These are phyloP conservation scores for Suhomyces tanzawaensis DNA, from an alignment of 805 yeast species.

Conservation along the genomic window DNA sequence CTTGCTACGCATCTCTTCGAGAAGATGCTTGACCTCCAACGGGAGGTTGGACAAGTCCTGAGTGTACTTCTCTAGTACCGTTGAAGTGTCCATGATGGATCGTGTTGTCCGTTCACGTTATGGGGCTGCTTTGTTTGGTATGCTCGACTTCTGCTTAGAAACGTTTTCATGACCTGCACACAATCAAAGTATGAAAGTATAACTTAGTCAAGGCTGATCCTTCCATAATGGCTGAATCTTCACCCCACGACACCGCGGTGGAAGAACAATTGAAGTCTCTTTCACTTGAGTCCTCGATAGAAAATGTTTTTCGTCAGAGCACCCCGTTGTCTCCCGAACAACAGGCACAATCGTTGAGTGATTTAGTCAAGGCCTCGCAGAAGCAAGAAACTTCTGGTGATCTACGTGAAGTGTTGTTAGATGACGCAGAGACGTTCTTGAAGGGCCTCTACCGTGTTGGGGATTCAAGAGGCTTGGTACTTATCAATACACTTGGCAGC, in stretches of 20 bases:
- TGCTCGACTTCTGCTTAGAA: no score
- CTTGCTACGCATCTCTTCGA: slow-evolving; percentile 72
- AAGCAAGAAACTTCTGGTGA: slow-evolving; percentile 5
- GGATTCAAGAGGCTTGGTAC: slow-evolving; percentile 15
- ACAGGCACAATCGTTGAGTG: background rate
- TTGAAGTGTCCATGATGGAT: slow-evolving; percentile 85
- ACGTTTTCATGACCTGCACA: no score
- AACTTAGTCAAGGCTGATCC: no score
- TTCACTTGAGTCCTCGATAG: background rate
- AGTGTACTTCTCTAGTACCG: slow-evolving; percentile 48
- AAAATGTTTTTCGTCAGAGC: background rate
- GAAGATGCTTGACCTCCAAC: slow-evolving; percentile 74
- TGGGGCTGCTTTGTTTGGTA: no score
- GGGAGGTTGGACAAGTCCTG: slow-evolving; percentile 81
- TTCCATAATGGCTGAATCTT: no score
- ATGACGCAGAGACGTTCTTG: slow-evolving; percentile 17
- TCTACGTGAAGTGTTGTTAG: slow-evolving; percentile 16
- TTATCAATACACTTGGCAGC: slow-evolving; percentile 14
- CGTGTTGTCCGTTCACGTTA: no score
- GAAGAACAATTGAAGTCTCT: background rate
- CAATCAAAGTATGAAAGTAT: no score
- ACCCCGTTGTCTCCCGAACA: background rate
- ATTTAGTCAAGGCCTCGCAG: slow-evolving; percentile 2
- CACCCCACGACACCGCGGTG: no score
- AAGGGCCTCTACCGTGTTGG: slow-evolving; percentile 11